Conservation (phyloP, 306 rosid species). For the Prunus mume region DNA sequence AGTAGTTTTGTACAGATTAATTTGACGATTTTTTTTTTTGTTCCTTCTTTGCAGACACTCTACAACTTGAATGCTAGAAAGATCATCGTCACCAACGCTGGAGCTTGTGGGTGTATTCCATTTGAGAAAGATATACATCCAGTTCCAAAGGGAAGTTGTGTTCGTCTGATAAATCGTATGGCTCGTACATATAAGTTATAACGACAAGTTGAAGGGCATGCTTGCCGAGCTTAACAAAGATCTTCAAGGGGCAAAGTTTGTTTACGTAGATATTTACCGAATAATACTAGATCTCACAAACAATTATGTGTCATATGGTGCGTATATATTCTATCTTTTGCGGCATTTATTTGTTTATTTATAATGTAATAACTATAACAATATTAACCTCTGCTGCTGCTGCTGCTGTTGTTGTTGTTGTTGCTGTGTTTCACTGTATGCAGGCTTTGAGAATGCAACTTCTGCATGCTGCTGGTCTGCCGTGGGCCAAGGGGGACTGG, state of each 20-base stretch:
- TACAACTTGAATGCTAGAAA: not conserved
- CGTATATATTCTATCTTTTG: not conserved
- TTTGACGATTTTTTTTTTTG: too few relatives aligned
- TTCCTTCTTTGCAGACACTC: too few relatives aligned
- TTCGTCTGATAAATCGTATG: not conserved
- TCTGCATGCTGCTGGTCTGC: not conserved
- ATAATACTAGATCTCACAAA: not conserved
- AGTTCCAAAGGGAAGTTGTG: not conserved
- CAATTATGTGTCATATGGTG: not conserved
- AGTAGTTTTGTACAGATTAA: not conserved
- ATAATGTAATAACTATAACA: not conserved
- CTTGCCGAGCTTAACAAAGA: not conserved
- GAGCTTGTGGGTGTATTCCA: not conserved
- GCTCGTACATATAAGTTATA: not conserved
- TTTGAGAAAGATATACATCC: not conserved
- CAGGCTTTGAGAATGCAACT: not conserved
- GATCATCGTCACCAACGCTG: not conserved
- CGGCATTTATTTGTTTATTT: not conserved
- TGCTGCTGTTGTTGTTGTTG: too few relatives aligned
- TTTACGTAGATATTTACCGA: not conserved
- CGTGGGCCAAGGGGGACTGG: not conserved
- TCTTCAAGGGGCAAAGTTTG: not conserved
- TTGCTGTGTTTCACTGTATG: too few relatives aligned
- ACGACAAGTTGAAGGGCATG: not conserved
- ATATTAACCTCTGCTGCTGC: too few relatives aligned